phyloP scores from a whole-genome alignment of 805 yeast species.

The Monosporozyma unispora region DNA sequence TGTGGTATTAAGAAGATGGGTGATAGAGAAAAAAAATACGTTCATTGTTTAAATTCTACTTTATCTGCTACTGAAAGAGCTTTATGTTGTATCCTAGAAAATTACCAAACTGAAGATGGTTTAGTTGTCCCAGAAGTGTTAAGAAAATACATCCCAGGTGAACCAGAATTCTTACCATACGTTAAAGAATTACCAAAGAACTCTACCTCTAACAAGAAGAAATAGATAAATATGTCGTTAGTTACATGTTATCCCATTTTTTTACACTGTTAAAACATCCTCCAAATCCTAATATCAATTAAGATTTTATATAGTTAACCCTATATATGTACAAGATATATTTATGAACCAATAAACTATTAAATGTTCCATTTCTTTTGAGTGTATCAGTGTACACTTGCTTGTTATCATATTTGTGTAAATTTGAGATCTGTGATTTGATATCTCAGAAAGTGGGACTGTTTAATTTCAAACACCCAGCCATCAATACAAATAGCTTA shows the following conservation, averaged over 20 bases:
- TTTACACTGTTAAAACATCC: no score
- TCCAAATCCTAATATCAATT: no score
- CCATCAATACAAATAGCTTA: no score
- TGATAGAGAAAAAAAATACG: constrained; percentile 94
- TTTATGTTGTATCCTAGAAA: constrained; percentile 91
- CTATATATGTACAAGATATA: background rate
- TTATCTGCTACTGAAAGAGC: constrained; percentile 98
- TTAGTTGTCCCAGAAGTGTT: constrained; percentile 87
- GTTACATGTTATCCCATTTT: no score
- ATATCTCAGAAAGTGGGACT: no score
- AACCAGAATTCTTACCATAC: constrained; percentile 92
- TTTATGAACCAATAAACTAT: background rate
- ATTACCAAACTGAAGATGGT: constrained; percentile 97
- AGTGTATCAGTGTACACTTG: background rate
- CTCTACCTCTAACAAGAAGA: constrained; percentile 62
- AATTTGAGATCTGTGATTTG: no score
- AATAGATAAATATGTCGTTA: constrained; percentile 8
- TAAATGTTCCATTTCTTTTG: background rate
- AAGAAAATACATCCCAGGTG: constrained; percentile 95
- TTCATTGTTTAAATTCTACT: constrained; percentile 96
- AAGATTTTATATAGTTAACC: background rate
- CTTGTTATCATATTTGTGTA: no score
- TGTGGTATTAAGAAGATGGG: constrained; percentile 95
- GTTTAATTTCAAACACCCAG: background rate
- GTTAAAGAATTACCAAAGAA: constrained; percentile 89